Conservation (phyloP, 179 eudicot genomes). For the Amaranthus tricolor region DNA sequence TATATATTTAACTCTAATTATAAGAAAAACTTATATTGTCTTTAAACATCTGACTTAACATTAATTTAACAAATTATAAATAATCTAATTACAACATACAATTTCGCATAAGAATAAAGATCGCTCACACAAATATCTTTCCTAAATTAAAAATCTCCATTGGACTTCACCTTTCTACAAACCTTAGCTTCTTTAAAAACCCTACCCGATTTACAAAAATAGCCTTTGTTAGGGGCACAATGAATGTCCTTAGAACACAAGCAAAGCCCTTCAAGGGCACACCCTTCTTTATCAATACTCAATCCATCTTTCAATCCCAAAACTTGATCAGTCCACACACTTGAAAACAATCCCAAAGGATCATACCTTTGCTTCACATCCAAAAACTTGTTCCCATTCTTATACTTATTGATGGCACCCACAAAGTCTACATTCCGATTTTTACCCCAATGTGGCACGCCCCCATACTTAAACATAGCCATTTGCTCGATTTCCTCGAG, state of each 20-base stretch:
- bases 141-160: neutral
- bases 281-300: constrained; percentile 46
- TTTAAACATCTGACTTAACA: too few species aligned
- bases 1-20: too few species aligned
- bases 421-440: constrained; percentile 62
- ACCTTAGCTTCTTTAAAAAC: constrained; percentile 62
- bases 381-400: constrained; percentile 37
- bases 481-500: constrained; percentile 75
- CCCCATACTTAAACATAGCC: constrained; percentile 64
- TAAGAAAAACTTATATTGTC: too few species aligned
- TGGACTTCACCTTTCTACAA: constrained; percentile 30
- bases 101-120: too few species aligned
- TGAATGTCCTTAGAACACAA: constrained; percentile 62
- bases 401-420: constrained; percentile 48
- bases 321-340: constrained; percentile 60
- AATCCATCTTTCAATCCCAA: constrained; percentile 48
- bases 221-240: constrained; percentile 67
- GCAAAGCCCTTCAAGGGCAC: constrained; percentile 79
- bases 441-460: constrained; percentile 84
- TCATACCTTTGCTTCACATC: constrained; percentile 52
- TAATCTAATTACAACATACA: too few species aligned
- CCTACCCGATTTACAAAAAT: constrained; percentile 57
- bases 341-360: constrained; percentile 64
- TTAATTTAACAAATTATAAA: too few species aligned
- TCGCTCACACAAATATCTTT: neutral